A percentile compares a stretch with the other conserved stretches of the same genome.
Conservation (phyloP, 768 basidiomycete genomes). For the Lyophyllum shimeji region DNA sequence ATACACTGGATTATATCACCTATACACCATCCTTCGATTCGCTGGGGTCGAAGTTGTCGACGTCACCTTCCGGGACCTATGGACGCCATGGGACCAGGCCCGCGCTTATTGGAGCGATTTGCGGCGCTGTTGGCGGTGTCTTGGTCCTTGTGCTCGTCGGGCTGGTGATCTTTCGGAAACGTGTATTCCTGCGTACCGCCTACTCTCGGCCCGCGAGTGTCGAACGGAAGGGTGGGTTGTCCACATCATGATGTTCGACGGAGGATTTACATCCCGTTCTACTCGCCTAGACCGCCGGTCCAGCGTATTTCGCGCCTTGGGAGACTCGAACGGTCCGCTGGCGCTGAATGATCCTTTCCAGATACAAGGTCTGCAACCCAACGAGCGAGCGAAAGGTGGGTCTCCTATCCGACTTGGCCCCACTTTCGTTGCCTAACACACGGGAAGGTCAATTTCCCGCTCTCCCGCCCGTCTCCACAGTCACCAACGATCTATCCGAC, state of each 20-base stretch:
- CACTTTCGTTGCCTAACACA: too few relatives aligned
- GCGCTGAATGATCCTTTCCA: too few relatives aligned
- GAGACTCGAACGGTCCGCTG: background rate
- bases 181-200: background rate
- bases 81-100: background rate
- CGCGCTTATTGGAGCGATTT: background rate
- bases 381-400: background rate
- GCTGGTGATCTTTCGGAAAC: background rate
- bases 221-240: background rate
- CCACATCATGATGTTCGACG: background rate
- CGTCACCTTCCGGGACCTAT: background rate
- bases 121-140: background rate
- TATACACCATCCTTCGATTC: slow-evolving; percentile 2
- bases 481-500: background rate
- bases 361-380: background rate
- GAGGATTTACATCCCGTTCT: background rate
- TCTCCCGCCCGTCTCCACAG: too few relatives aligned
- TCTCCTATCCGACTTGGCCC: too few relatives aligned
- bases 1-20: background rate
- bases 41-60: background rate
- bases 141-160: background rate
- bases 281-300: background rate
- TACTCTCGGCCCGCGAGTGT: too few relatives aligned
- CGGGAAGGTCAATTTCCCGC: background rate
- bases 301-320: background rate